Percentiles rank a stretch among this genome's conserved stretches.
Evolutionary conservation across 805 yeast genomes (phyloP).

Genomic region (Saccharomycopsis sp.): DNA sequence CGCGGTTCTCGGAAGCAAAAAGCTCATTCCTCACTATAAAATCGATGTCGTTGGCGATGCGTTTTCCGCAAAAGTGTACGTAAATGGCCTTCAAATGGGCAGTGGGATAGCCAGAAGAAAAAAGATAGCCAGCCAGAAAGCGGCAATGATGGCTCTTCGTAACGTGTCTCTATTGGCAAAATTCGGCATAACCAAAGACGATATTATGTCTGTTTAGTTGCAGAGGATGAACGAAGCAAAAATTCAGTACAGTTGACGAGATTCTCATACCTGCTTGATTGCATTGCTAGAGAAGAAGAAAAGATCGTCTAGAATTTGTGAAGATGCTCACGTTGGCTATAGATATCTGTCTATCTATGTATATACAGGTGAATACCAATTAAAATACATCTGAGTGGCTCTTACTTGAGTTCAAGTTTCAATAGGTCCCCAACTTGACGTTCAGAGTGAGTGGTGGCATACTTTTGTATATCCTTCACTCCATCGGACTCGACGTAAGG

Average conservation of each 20-base stretch:
- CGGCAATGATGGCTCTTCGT: slow-evolving; percentile 10
- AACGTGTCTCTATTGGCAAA: background rate
- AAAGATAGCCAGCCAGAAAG: slow-evolving; percentile 11
- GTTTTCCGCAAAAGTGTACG: slow-evolving; percentile 1
- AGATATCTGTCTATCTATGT: background rate
- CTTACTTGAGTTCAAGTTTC: slow-evolving; percentile 4
- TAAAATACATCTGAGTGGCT: background rate
- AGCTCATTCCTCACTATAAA: slow-evolving; percentile 4
- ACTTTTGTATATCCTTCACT: background rate
- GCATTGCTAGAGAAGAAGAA: no score
- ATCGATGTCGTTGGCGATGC: background rate
- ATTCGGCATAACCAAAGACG: background rate
- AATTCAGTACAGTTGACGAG: no score
- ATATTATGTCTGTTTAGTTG: background rate
- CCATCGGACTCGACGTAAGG: background rate
- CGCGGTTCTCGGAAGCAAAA: background rate
- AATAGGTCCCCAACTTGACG: background rate
- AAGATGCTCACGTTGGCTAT: no score
- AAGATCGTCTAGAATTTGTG: background rate
- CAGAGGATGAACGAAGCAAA: no score
- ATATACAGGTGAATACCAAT: background rate
- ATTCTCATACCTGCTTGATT: no score
- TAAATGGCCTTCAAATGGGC: slow-evolving; percentile 1
- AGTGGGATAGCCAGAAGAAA: slow-evolving; percentile 7
- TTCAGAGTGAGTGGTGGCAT: background rate